A percentile compares a stretch with the other conserved stretches of the same genome.
Evolutionary conservation across 352 stramenopile species (phyloP).

Genomic region (Globisporangium mamillatum): DNA sequence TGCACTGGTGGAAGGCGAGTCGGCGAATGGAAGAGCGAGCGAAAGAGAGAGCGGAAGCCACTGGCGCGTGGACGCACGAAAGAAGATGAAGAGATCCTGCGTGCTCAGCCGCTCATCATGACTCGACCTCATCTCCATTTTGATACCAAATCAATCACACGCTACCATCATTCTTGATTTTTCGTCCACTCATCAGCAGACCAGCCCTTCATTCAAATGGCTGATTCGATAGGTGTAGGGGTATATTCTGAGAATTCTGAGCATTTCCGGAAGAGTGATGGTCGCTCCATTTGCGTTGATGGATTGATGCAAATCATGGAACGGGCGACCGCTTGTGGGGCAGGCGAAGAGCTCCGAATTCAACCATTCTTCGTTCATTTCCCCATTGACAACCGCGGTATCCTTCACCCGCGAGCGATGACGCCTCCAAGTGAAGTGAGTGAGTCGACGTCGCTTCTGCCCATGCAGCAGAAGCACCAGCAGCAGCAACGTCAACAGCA

Average conservation of each 20-base stretch:
- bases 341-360: too few species aligned
- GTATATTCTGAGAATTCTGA: too few species aligned
- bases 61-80: not conserved
- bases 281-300: not conserved
- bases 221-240: not conserved
- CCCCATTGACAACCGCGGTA: not conserved
- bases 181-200: not conserved
- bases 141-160: not conserved
- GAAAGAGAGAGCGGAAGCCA: not conserved
- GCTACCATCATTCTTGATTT: not conserved
- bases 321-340: too few species aligned
- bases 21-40: not conserved
- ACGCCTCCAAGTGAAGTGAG: not conserved
- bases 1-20: not conserved
- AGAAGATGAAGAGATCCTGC: not conserved
- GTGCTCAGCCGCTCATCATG: not conserved
- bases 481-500: not conserved
- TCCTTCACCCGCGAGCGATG: not conserved
- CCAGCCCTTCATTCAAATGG: not conserved
- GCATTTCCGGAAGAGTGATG: not conserved
- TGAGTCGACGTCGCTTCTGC: conserved; percentile 1
- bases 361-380: not conserved
- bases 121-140: not conserved
- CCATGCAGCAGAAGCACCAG: not conserved
- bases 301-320: too few species aligned